Evolutionary conservation across 2,329 filamentous ascomycete species (phyloP).

Genomic region (Laburnicola sp.): DNA sequence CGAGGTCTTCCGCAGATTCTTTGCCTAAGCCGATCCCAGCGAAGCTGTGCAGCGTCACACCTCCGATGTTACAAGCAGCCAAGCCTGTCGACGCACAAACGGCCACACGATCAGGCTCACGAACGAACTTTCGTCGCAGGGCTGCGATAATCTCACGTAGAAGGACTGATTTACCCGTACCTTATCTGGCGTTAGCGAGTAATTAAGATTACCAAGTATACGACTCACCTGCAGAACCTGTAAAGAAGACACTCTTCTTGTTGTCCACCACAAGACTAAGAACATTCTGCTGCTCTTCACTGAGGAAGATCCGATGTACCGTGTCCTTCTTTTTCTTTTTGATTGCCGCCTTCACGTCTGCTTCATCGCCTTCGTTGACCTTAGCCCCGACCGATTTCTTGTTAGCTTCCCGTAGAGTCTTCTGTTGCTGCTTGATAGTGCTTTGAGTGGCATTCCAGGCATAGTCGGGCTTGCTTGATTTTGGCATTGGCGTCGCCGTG

Average conservation of each 20-base stretch:
- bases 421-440: conserved; percentile 76
- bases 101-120: conserved; percentile 81
- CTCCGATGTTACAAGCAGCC: conserved; percentile 94
- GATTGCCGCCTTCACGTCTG: conserved; percentile 53
- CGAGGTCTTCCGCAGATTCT: conserved; percentile 74
- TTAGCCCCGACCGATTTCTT: conserved; percentile 52
- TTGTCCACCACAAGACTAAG: conserved; percentile 79
- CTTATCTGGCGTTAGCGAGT: conserved; percentile 26
- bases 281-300: conserved; percentile 83
- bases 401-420: conserved; percentile 66
- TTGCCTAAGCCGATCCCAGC: conserved; percentile 94
- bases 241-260: conserved; percentile 93
- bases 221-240: conserved; percentile 75
- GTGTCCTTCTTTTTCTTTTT: conserved; percentile 49
- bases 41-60: conserved; percentile 94
- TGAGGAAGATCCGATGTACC: conserved; percentile 68
- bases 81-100: conserved; percentile 95
- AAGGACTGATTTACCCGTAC: conserved; percentile 94
- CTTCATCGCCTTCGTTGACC: conserved; percentile 42
- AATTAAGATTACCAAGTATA: conserved; percentile 1
- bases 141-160: conserved; percentile 88
- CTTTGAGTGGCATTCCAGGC: conserved; percentile 76
- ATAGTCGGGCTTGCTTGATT: conserved; percentile 44
- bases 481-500: conserved; percentile 49
- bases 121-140: conserved; percentile 73